A percentile compares a stretch with the other conserved stretches of the same genome.
Conservation (phyloP, 2,329 filamentous ascomycete species). For the Penicillium oxalicum region DNA sequence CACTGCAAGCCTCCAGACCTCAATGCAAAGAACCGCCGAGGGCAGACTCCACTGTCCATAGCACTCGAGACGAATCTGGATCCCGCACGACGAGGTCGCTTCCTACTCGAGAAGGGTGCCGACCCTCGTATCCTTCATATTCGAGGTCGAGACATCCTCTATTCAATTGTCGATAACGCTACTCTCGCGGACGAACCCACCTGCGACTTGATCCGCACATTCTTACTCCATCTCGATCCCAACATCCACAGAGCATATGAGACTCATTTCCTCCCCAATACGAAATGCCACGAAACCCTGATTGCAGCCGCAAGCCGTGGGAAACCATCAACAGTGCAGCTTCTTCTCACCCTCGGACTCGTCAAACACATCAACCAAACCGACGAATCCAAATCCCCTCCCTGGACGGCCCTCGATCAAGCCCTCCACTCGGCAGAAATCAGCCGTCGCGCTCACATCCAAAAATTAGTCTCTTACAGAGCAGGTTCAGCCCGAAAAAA, state of each 20-base stretch:
- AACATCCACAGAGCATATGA: constrained; percentile 12
- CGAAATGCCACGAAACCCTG: constrained; percentile 10
- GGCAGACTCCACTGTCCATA: constrained; percentile 18
- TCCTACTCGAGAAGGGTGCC: constrained; percentile 19
- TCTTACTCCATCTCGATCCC: constrained; percentile 12
- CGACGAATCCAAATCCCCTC: constrained; percentile 5
- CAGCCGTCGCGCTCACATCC: constrained; percentile 17
- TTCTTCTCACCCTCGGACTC: constrained; percentile 20
- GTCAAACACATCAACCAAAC: constrained; percentile 11
- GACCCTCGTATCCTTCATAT: constrained; percentile 6
- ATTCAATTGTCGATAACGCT: constrained; percentile 17
- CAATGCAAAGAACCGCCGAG: constrained; percentile 14
- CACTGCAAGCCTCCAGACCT: constrained; percentile 15
- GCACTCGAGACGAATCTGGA: constrained; percentile 18
- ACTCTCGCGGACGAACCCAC: constrained; percentile 17
- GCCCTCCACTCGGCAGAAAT: constrained; percentile 15
- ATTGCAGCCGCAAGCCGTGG: constrained; percentile 14
- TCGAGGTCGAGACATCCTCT: constrained; percentile 19
- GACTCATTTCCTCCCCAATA: constrained; percentile 12
- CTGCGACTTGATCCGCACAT: constrained; percentile 16
- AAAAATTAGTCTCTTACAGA: constrained; percentile 15
- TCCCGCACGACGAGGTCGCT: constrained; percentile 14
- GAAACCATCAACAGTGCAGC: constrained; percentile 10
- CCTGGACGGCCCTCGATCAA: constrained; percentile 15
- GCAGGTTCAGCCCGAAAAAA: constrained; percentile 8